Conservation (phyloP, 2,329 filamentous ascomycete species). For the Pseudogymnoascus sp. region DNA sequence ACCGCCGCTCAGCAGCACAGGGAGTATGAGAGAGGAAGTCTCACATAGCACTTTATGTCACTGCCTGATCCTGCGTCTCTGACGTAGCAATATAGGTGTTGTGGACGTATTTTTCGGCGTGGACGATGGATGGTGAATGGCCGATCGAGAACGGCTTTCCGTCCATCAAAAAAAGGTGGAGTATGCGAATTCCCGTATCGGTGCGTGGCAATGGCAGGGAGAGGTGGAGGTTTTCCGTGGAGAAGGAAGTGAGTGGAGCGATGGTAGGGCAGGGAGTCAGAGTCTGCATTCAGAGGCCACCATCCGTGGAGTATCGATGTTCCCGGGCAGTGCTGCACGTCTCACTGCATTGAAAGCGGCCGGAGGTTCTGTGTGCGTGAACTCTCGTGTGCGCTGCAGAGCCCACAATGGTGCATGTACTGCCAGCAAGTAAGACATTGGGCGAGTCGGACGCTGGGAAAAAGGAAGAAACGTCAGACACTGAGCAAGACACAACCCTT, state of each 20-base stretch:
- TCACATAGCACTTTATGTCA: neutral
- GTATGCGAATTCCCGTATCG: neutral
- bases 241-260: neutral
- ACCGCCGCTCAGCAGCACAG: neutral
- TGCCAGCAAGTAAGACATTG: neutral
- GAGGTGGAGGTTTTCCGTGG: neutral
- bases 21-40: neutral
- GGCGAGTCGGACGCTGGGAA: neutral
- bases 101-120: neutral
- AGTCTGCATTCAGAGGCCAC: neutral
- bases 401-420: neutral
- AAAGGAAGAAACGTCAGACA: neutral
- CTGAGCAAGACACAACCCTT: neutral
- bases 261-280: neutral
- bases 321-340: neutral
- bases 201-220: neutral
- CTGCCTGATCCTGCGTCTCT: neutral
- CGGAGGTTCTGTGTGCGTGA: neutral
- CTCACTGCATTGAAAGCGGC: constrained; percentile 1
- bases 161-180: neutral
- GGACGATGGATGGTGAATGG: neutral
- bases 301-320: neutral
- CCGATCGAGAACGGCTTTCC: neutral
- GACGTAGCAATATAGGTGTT: neutral
- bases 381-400: neutral